Percentiles rank a stretch among this genome's conserved stretches.
These are phyloP conservation scores for Torrubiella hemipterigena DNA, from an alignment of 2,329 filamentous ascomycete genomes.

Conservation along the genomic window DNA sequence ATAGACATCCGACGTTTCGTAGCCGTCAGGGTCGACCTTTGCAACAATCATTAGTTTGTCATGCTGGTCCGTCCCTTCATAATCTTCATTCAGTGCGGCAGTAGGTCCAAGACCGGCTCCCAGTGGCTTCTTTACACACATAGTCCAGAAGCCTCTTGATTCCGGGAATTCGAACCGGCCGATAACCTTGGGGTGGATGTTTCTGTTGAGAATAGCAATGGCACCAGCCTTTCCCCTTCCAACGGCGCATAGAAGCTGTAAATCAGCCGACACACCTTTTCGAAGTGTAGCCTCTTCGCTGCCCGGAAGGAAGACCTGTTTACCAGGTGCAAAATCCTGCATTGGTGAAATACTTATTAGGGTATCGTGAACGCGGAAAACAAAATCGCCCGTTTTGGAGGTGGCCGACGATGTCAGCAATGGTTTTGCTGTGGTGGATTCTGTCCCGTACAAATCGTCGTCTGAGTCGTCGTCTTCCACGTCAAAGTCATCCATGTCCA, in stretches of 20 bases:
- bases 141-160: constrained; percentile 70
- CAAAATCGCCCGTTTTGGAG: constrained; percentile 49
- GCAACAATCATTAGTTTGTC: constrained; percentile 78
- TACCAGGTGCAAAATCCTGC: constrained; percentile 60
- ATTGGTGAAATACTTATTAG: constrained; percentile 72
- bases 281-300: constrained; percentile 30
- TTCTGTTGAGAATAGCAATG: constrained; percentile 64
- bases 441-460: constrained; percentile 49
- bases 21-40: constrained; percentile 54
- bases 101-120: constrained; percentile 44
- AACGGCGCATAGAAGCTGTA: constrained; percentile 47
- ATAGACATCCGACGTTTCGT: constrained; percentile 70
- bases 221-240: constrained; percentile 56
- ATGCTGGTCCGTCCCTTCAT: constrained; percentile 48
- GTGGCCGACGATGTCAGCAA: constrained; percentile 25
- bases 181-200: constrained; percentile 62
- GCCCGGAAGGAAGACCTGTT: constrained; percentile 29
- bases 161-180: constrained; percentile 61
- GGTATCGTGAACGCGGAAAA: constrained; percentile 65
- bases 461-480: constrained; percentile 52
- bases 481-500: constrained; percentile 39
- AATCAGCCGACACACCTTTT: constrained; percentile 38
- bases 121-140: constrained; percentile 56
- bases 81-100: constrained; percentile 40
- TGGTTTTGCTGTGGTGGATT: constrained; percentile 47